Evolutionary conservation across 176 grass and related monocot species (phyloP).

Genomic region (Dendrocalamus sinicus): DNA sequence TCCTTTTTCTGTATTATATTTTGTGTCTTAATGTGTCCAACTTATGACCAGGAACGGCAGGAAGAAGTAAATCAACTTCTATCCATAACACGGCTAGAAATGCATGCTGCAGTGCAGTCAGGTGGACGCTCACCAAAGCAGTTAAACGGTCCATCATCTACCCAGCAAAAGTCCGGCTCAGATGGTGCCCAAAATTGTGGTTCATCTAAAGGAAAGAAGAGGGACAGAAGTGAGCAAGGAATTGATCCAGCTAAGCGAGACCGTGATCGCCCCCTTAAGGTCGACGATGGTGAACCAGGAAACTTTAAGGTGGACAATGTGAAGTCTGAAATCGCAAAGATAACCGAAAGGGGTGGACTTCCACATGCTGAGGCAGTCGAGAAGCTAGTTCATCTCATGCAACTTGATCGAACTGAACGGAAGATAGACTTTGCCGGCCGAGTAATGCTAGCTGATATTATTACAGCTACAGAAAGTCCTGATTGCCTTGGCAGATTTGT

Average conservation of each 20-base stretch:
- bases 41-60: slow-evolving; percentile 68
- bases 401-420: slow-evolving; percentile 64
- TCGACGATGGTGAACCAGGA: slow-evolving; percentile 52
- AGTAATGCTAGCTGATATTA: slow-evolving; percentile 66
- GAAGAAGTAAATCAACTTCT: slow-evolving; percentile 87
- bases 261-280: slow-evolving; percentile 47
- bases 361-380: slow-evolving; percentile 63
- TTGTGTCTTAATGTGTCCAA: slow-evolving; percentile 11
- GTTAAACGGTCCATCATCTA: slow-evolving; percentile 56
- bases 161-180: slow-evolving; percentile 52
- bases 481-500: slow-evolving; percentile 73
- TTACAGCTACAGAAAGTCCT: slow-evolving; percentile 66
- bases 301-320: slow-evolving; percentile 53
- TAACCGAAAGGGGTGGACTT: slow-evolving; percentile 71
- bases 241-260: slow-evolving; percentile 54
- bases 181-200: slow-evolving; percentile 54
- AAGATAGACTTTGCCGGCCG: slow-evolving; percentile 67
- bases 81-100: slow-evolving; percentile 67
- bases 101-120: slow-evolving; percentile 74
- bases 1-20: not conserved
- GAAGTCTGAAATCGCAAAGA: slow-evolving; percentile 58
- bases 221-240: slow-evolving; percentile 54
- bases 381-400: slow-evolving; percentile 72
- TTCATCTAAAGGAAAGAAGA: slow-evolving; percentile 71
- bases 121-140: slow-evolving; percentile 69